Percentiles rank a stretch among this genome's conserved stretches.
phyloP scores from a whole-genome alignment of 176 grass and related monocot species.

The Saccharum officinarum region DNA sequence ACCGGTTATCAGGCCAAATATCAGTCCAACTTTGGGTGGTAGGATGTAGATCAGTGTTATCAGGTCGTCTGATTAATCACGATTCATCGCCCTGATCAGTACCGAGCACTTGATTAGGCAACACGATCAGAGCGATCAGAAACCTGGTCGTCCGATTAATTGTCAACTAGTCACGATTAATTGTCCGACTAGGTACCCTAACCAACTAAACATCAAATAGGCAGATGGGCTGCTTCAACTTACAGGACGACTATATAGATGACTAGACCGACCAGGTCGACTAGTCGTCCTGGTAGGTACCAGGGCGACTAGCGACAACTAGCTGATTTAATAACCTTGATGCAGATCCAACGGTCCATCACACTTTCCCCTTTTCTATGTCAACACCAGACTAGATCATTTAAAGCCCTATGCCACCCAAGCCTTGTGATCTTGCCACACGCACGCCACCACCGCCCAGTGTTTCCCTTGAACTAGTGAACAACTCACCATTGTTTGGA shows the following conservation, averaged over 20 bases:
- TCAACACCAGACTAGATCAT: no score
- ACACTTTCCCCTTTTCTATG: no score
- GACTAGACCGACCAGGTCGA: no score
- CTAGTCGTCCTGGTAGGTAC: no score
- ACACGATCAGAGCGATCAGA: not conserved
- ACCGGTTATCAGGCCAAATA: not conserved
- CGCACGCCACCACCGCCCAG: not conserved
- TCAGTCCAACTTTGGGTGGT: not conserved
- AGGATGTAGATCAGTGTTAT: not conserved
- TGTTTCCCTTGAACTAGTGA: not conserved
- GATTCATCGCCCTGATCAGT: not conserved
- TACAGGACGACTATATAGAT: not conserved
- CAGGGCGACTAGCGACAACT: no score
- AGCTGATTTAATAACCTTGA: no score
- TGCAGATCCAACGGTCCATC: no score
- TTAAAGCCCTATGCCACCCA: no score
- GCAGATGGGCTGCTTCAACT: no score
- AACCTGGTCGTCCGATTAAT: not conserved
- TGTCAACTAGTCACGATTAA: not conserved
- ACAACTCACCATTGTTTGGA: constrained; percentile 53
- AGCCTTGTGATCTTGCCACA: no score
- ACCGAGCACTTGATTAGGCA: not conserved
- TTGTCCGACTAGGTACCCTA: not conserved
- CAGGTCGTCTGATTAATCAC: no score
- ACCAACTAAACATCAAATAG: not conserved